Evolutionary conservation across 2,329 filamentous ascomycete species (phyloP), one percentile per base, ranked within the genome.

Genomic region (Ophiosphaerella herpotricha): DNA sequence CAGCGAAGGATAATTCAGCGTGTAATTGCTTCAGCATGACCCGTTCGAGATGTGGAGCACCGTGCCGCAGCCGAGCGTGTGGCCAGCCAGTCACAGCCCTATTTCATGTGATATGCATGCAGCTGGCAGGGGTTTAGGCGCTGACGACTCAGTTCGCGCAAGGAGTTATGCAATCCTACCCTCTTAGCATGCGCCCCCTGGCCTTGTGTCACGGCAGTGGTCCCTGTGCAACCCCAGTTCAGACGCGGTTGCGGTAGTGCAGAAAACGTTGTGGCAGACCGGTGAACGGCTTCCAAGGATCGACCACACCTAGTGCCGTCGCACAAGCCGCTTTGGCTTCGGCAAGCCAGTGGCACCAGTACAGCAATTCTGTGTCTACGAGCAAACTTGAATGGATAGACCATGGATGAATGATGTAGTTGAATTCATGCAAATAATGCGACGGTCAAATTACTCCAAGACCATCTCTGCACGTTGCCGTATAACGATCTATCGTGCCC

Each of bases 1-100:
- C 59, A 57, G 57, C 63, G 47, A 49, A 57, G 50, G 59, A 61
- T 43, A 42, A 38, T 43, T 39, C 36, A 69, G 68, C 67, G 67
- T 64, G 62, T 69, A 70, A 60, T 60, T 41, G 57, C 39, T 45
- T 23, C 43, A 50, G 41, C 57, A 50, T 57, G 58, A 47, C 54
- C 38, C 48, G 31, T 46, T 48, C 31, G 47, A 43, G 47, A 55
- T 52, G 61, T 55, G 55, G 54, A 37, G 52, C 55, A 46, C 63
- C 45, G 64, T 60, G 63, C 61, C 63, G 52, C 58, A 44, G 38
- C 45, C 43, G 46, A 59, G 63, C 63, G 63, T 58, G 39, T 59
- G 57, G 48, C 48, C 44, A 43, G 45, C 62, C 58, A 66, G 33
- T 64, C 36, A 60, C 38, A 32, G 36, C 50, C 42, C 40, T 26